Base-by-base conservation (phyloP, 768 basidiomycete species). In the Lactarius akahatsu region DNA sequence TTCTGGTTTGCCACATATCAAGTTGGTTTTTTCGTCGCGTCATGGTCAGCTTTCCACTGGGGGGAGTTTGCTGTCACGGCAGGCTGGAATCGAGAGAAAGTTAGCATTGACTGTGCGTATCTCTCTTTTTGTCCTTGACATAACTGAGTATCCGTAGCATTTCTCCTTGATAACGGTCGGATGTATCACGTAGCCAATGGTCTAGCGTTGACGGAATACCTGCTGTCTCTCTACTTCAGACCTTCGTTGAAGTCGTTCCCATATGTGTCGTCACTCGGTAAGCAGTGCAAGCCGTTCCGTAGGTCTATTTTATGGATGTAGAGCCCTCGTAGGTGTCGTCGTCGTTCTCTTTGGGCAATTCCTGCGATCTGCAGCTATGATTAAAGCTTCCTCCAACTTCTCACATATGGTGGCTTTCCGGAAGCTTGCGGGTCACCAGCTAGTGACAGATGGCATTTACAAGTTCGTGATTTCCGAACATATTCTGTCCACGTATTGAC, bases 51-150 rank as follows among this genome's bases (percentile, higher is more conserved):
- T 41, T 99, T 99, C 76, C 97, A 99, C 73, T 90, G 94, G 86
- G 86, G 85, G 15, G 97, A 99, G 76, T 98, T 95, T 73, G 91
- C 90, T 43, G 94, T 96, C 4, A 97, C 97, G 8, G 96, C 96
- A 0, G 93, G 93, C 28, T 98, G 93, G 90, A 98, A 98, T 76
- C 78, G 89, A 47, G 89, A 91, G 61, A 97, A 96, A 78, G 91
- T 94, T 73, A 92, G 88, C 66, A 86, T 97, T 9, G 92, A 95
- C 74, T 98, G 97, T 96, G 75, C 80, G 94, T 82, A 45, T 16
- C 15, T 40, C 40, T 41, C 23, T 15, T 10, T 30, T 40, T 47
- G 57, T 40, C 59, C 26, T 3, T n/a, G 16, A 11, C 30, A 18
- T 18, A 50, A 61, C 71, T n/a, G 68, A 66, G 32, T 58, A 43